Evolutionary conservation across 345 rosid species (phyloP).

Genomic region (Euphorbia peplus): DNA sequence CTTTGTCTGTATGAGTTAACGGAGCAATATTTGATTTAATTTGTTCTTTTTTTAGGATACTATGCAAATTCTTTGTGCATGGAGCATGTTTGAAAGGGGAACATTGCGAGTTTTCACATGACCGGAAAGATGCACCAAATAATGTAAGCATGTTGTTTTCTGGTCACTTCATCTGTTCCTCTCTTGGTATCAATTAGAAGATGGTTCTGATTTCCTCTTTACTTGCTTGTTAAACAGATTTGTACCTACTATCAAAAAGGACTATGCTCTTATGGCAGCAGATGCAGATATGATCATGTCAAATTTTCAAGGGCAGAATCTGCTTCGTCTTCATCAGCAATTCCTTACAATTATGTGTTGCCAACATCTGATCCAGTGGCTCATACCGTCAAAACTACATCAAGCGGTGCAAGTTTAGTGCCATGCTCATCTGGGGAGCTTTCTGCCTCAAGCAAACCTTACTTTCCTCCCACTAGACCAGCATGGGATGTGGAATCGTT

Average conservation of each 20-base stretch:
- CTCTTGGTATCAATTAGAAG: neutral
- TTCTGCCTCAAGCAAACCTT: constrained; percentile 37
- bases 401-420: constrained; percentile 20
- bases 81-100: constrained; percentile 94
- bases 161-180: neutral
- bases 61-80: constrained; percentile 83
- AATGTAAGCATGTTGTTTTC: constrained; percentile 43
- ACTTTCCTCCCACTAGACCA: constrained; percentile 28
- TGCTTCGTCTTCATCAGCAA: constrained; percentile 54
- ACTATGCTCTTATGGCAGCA: constrained; percentile 66
- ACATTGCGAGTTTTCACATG: constrained; percentile 90
- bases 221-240: constrained; percentile 38
- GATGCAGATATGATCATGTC: constrained; percentile 83
- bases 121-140: constrained; percentile 56
- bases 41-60: constrained; percentile 41
- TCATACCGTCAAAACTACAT: constrained; percentile 26
- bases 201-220: neutral
- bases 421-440: constrained; percentile 32
- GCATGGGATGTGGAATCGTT: constrained; percentile 43
- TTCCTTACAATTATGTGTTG: constrained; percentile 28
- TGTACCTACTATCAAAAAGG: constrained; percentile 96
- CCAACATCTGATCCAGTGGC: constrained; percentile 28
- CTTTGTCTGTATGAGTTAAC: neutral
- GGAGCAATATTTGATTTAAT: neutral
- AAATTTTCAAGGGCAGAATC: constrained; percentile 44